Base-by-base conservation (phyloP, 768 basidiomycete species). In the Lyophyllum shimeji region DNA sequence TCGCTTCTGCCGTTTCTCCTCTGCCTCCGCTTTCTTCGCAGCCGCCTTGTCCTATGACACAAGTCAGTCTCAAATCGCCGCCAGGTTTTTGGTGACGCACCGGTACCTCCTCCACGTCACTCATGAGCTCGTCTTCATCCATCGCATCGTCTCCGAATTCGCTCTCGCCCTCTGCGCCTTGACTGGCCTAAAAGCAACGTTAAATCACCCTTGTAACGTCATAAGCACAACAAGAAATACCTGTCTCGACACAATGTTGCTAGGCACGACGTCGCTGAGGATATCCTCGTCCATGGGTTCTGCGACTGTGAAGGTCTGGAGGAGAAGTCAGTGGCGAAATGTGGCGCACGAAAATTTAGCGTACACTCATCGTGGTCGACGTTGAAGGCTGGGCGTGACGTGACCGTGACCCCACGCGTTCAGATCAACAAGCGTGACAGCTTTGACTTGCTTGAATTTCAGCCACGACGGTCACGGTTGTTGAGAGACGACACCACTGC, bases 161-260 rank as follows among this genome's bases (percentile, higher is more conserved):
- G 60, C 86, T 89, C 65, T 90, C 90, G 21, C 83, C 86, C 31
- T 90, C 87, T 0, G 74, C 83, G 0, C 88, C 84, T 63, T 87
- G 86, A 61, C 89, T 92, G 44, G 76, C 72, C 79, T 77, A 56
- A 44, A 20, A 40, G 15, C 12, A 51, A 48, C 39, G 47, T 46
- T 59, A 45, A 53, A 20, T 39, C 17, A 34, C 29, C 34, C 42
- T 57, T 34, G 55, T 37, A 51, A 53, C 53, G 50, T n/a, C 9
- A 12, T 24, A 37, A 9, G 25, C 18, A 8, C n/a, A 2, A 29
- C 5, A 44, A 15, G 29, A 27, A 78, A 55, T 64, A 89, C 93
- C 77, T 92, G 89, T 65, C 94, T 84, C 53, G 93, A 95, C 45
- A 95, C 87, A 60, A 95, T 93, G 67, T 93, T 92, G 69, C 87